These are phyloP conservation scores for Cercospora sesami DNA, from an alignment of 2,329 filamentous ascomycete genomes.

Conservation along the genomic window DNA sequence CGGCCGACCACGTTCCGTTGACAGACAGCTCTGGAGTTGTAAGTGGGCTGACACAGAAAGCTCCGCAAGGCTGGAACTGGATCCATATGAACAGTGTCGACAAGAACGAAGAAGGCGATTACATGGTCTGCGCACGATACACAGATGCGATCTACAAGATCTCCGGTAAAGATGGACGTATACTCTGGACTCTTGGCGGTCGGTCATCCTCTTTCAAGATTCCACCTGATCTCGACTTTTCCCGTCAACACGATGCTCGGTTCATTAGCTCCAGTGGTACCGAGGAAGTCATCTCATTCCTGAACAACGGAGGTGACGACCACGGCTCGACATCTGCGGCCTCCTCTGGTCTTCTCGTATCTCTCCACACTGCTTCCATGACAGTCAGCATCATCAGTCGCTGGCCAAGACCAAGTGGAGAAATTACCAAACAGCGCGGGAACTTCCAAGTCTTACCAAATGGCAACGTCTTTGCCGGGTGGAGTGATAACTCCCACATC, in stretches of 20 bases:
- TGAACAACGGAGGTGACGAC: constrained; percentile 20
- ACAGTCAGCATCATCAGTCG: constrained; percentile 16
- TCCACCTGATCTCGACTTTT: constrained; percentile 16
- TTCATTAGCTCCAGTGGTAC: constrained; percentile 5
- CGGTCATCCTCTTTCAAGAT: constrained; percentile 15
- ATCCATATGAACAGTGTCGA: constrained; percentile 45
- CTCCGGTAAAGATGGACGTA: constrained; percentile 37
- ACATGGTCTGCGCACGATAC: constrained; percentile 43
- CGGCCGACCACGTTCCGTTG: constrained; percentile 37
- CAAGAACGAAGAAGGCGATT: constrained; percentile 42
- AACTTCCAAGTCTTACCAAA: constrained; percentile 41
- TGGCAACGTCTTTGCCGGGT: constrained; percentile 33
- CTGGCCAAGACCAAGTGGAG: constrained; percentile 39
- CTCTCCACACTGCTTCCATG: constrained; percentile 7
- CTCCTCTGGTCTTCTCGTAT: constrained; percentile 16
- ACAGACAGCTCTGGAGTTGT: constrained; percentile 33
- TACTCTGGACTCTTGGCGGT: constrained; percentile 42
- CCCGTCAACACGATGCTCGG: constrained; percentile 22
- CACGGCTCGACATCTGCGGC: background rate
- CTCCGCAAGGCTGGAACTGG: constrained; percentile 22
- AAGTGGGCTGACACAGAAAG: background rate
- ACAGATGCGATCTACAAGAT: constrained; percentile 44
- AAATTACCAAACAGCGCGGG: constrained; percentile 37
- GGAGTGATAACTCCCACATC: constrained; percentile 20
- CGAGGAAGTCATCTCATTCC: constrained; percentile 17